A percentile compares a stretch with the other conserved stretches of the same genome.
Evolutionary conservation across 177 flowering plant species (phyloP).

Genomic region (Vitis hybrid): DNA sequence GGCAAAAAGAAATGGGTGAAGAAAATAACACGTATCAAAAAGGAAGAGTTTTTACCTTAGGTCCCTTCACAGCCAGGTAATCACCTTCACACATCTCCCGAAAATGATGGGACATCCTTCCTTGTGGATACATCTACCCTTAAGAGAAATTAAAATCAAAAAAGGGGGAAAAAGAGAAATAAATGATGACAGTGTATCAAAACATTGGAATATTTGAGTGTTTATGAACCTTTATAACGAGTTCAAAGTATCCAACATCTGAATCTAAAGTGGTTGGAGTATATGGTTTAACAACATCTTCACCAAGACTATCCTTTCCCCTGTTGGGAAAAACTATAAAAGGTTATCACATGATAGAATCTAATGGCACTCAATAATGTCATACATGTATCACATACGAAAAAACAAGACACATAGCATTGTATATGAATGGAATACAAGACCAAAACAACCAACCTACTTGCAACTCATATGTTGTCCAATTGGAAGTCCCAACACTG

Average conservation of each 20-base stretch:
- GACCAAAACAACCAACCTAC: slow-evolving; percentile 24
- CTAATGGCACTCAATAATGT: no score
- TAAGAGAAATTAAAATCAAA: slow-evolving; percentile 1
- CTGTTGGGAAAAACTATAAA: slow-evolving; percentile 27
- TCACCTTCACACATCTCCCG: slow-evolving; percentile 85
- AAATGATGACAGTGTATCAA: neutral
- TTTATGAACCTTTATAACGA: slow-evolving; percentile 71
- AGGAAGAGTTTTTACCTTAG: slow-evolving; percentile 51
- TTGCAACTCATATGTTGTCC: slow-evolving; percentile 91
- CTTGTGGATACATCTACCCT: slow-evolving; percentile 84
- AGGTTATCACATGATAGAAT: no score
- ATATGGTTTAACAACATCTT: slow-evolving; percentile 78
- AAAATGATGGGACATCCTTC: slow-evolving; percentile 94
- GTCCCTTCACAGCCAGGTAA: slow-evolving; percentile 77
- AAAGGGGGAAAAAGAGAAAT: neutral
- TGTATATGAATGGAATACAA: neutral
- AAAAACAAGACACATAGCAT: neutral
- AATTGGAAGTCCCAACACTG: slow-evolving; percentile 84
- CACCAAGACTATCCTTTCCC: slow-evolving; percentile 74
- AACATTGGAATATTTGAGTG: neutral
- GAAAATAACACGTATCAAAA: neutral
- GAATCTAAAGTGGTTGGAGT: slow-evolving; percentile 89
- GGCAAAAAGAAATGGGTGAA: no score
- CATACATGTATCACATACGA: neutral
- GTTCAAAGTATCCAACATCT: slow-evolving; percentile 79